phyloP scores from a whole-genome alignment of 2,329 filamentous ascomycete genomes.

The Colletotrichum sp. region DNA sequence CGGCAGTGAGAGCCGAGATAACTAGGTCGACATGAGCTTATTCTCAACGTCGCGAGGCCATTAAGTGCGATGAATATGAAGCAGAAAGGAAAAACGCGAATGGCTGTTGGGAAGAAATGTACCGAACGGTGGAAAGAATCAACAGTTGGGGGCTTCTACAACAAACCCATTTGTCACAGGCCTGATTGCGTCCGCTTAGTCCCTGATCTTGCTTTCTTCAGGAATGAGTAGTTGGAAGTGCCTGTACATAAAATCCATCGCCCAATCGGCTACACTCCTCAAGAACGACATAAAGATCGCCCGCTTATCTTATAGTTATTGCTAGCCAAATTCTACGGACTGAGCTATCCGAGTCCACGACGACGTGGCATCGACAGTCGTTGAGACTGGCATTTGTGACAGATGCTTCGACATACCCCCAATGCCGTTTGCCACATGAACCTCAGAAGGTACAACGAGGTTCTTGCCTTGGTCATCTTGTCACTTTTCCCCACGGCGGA shows the following conservation, averaged over 20 bases:
- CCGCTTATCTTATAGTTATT: not conserved
- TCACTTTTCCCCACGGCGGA: not conserved
- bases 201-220: not conserved
- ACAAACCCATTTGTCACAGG: not conserved
- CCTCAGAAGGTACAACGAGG: rapidly evolving
- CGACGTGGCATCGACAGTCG: not conserved
- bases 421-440: not conserved
- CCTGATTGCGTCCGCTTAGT: not conserved
- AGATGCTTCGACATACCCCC: not conserved
- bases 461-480: not conserved
- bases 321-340: rapidly evolving
- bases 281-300: not conserved
- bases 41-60: not conserved
- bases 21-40: not conserved
- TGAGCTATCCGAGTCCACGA: not conserved
- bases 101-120: rapidly evolving
- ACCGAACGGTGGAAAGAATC: not conserved
- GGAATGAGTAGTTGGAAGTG: not conserved
- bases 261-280: not conserved
- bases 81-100: rapidly evolving
- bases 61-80: rapidly evolving
- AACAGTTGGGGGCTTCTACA: not conserved
- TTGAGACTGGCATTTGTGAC: not conserved
- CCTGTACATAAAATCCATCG: not conserved
- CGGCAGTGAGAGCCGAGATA: not conserved